phyloP scores from a whole-genome alignment of 345 rosid species.

The Barbarea vulgaris region DNA sequence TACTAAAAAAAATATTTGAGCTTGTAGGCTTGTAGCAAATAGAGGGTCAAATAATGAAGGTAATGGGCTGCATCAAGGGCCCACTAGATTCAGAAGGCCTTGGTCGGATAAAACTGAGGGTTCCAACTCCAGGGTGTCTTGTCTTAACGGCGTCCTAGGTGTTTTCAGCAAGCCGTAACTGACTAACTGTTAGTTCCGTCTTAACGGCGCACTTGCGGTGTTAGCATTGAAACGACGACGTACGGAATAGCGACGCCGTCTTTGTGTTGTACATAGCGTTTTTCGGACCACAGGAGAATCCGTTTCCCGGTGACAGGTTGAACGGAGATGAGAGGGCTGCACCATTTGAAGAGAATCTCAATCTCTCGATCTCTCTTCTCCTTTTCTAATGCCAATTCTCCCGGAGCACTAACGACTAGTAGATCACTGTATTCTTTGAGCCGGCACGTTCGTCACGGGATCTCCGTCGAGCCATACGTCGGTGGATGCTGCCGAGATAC shows the following conservation, averaged over 20 bases:
- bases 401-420: neutral
- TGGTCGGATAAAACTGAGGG: neutral
- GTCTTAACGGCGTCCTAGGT: neutral
- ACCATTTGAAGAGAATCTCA: constrained; percentile 33
- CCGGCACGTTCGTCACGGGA: constrained; percentile 3
- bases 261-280: neutral
- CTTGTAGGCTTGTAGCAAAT: constrained; percentile 3
- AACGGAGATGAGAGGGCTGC: constrained; percentile 39
- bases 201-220: constrained; percentile 1
- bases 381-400: neutral
- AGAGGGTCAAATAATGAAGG: too few relatives aligned
- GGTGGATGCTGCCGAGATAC: constrained; percentile 17
- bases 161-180: neutral
- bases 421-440: constrained; percentile 33
- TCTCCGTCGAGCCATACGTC: neutral
- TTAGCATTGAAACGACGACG: neutral
- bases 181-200: neutral
- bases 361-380: constrained; percentile 39
- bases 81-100: neutral
- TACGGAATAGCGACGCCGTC: neutral
- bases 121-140: neutral
- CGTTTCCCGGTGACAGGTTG: neutral
- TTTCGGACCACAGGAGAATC: neutral
- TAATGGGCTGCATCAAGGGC: neutral
- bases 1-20: neutral